Evolutionary conservation across 371 early-diverging fungal species (phyloP).

Genomic region (Quaeritorhiza haematococci): DNA sequence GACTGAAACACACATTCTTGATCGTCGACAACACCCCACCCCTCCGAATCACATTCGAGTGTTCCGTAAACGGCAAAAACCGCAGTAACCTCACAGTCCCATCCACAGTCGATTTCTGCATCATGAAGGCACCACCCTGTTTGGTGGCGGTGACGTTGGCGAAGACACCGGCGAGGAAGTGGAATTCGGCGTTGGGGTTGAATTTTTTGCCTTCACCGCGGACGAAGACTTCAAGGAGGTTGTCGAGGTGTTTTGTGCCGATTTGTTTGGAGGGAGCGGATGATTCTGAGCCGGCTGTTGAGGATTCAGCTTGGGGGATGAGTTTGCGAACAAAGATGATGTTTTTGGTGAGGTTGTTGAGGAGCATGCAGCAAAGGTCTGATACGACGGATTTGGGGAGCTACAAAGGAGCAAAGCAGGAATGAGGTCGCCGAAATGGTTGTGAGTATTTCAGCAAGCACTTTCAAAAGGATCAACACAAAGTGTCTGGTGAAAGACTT

Average conservation of each 20-base stretch:
- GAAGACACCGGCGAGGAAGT: slow-evolving; percentile 88
- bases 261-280: neutral
- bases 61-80: slow-evolving; percentile 79
- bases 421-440: too few species aligned
- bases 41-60: slow-evolving; percentile 73
- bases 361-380: slow-evolving; percentile 82
- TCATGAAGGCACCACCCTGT: slow-evolving; percentile 67
- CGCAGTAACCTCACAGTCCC: slow-evolving; percentile 66
- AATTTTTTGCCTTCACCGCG: slow-evolving; percentile 63
- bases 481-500: too few species aligned
- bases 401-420: too few species aligned
- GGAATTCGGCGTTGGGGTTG: slow-evolving; percentile 75
- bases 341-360: slow-evolving; percentile 85
- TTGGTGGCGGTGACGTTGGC: slow-evolving; percentile 68
- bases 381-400: slow-evolving; percentile 59
- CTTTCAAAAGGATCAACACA: too few species aligned
- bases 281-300: neutral
- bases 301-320: slow-evolving; percentile 19
- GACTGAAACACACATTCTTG: slow-evolving; percentile 78
- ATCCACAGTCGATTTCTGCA: slow-evolving; percentile 25
- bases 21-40: slow-evolving; percentile 81
- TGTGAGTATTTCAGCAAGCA: too few species aligned
- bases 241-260: slow-evolving; percentile 55
- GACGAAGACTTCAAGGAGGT: slow-evolving; percentile 81
- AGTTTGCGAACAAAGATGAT: slow-evolving; percentile 54